Evolutionary conservation across 306 rosid genomes (phyloP).

Genomic region (Castanospermum australe): DNA sequence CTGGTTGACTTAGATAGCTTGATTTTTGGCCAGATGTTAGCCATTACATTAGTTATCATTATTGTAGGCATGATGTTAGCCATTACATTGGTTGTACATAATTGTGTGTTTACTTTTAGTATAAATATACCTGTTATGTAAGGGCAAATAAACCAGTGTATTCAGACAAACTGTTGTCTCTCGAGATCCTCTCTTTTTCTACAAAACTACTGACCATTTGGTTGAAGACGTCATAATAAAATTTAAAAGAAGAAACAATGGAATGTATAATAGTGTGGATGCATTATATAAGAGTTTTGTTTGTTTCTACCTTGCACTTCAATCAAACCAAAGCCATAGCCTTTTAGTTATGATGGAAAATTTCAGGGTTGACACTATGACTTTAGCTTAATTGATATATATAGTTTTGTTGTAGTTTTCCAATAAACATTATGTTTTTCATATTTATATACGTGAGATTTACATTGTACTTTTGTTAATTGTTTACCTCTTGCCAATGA

Average conservation of each 20-base stretch:
- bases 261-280: not conserved
- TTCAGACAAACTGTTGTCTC: not conserved
- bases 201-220: not conserved
- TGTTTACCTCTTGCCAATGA: not conserved
- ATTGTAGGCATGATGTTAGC: not conserved
- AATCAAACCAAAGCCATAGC: not conserved
- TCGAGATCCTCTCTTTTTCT: not conserved
- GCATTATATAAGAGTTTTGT: not conserved
- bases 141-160: not conserved
- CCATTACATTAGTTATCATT: not conserved
- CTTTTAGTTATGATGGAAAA: not conserved
- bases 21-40: not conserved
- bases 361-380: not conserved
- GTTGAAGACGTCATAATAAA: not conserved
- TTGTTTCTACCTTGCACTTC: not conserved
- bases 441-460: not conserved
- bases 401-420: not conserved
- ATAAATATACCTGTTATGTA: not conserved
- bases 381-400: not conserved
- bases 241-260: not conserved
- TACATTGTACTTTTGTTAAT: not conserved
- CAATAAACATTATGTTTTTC: not conserved
- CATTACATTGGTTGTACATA: not conserved
- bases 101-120: not conserved
- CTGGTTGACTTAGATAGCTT: not conserved